Evolutionary conservation across 1,284 basidiomycete genomes (phyloP), one percentile per base, ranked within the genome.

Genomic region (Malassezia vespertilionis): DNA sequence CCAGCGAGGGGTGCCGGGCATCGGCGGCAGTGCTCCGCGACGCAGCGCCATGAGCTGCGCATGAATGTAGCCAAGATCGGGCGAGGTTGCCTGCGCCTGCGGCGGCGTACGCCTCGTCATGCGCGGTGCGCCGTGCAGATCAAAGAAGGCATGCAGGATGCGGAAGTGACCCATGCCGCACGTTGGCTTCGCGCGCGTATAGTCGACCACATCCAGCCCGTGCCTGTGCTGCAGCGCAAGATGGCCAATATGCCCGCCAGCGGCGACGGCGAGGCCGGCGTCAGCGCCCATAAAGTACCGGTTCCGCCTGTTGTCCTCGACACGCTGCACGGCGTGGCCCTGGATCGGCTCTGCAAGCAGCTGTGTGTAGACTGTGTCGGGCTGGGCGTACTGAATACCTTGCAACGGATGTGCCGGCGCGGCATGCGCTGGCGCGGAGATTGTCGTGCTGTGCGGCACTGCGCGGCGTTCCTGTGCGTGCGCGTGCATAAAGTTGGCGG

Each of bases 301-400:
- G 26, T 43, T 44, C 20, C 48, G 48, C 28, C 48, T 35, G 3
- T 23, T 20, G 15, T 51, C 42, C 35, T 51, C 48, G 17, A 40
- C 40, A 17, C 36, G 45, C 44, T 63, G 58, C 20, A 67, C 36
- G 8, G 61, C 58, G 11, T 61, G 47, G 14, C 57, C 65, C 1
- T 53, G 61, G 4, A 61, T 2, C 10, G 57, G 57, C 33, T 60
- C 59, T 24, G 53, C 49, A 11, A 68, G 52, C 21, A 65, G 24
- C 28, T 38, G 26, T 5, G 63, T 33, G 45, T 59, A 63, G 52
- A 68, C 62, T 8, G 41, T 44, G 47, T 68, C 65, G 9, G 65
- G 65, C 42, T 60, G 58, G 10, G 56, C 53, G 42, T 63, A 68
- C 50, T 68, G 65, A 44, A 68, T 26, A 2, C 65, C 65, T 8